Conservation (phyloP, 192 early-diverging fungal genomes). For the Rhizophagus clarus region DNA sequence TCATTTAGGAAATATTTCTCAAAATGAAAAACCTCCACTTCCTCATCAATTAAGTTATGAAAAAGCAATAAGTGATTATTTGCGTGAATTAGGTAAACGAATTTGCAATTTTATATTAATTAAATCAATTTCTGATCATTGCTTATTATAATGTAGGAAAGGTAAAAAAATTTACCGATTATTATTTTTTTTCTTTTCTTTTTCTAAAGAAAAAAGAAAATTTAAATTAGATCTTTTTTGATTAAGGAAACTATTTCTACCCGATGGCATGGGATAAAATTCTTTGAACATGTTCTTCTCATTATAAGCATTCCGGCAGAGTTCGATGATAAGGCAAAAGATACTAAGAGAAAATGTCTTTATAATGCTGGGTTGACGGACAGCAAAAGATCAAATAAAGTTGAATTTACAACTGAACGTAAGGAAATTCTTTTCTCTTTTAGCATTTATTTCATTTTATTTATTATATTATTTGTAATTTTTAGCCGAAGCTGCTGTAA, state of each 20-base stretch:
- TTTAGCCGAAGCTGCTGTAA: constrained; percentile 23
- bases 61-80: constrained; percentile 54
- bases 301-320: constrained; percentile 55
- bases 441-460: background rate
- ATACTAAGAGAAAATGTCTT: constrained; percentile 53
- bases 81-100: constrained; percentile 27
- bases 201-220: too few species aligned
- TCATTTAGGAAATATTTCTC: constrained; percentile 44
- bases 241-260: background rate
- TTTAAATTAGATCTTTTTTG: background rate
- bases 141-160: too few species aligned
- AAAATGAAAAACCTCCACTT: constrained; percentile 41
- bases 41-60: constrained; percentile 49
- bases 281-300: constrained; percentile 19
- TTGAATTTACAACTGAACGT: background rate
- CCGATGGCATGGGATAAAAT: background rate
- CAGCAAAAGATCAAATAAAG: background rate
- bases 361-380: constrained; percentile 46
- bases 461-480: background rate
- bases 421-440: background rate
- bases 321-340: constrained; percentile 58
- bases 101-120: too few species aligned
- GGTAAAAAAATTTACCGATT: too few species aligned
- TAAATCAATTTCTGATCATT: too few species aligned
- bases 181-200: too few species aligned